These are phyloP conservation scores for Solanum tacnaense DNA, from an alignment of 257 asterid genomes.

Conservation along the genomic window DNA sequence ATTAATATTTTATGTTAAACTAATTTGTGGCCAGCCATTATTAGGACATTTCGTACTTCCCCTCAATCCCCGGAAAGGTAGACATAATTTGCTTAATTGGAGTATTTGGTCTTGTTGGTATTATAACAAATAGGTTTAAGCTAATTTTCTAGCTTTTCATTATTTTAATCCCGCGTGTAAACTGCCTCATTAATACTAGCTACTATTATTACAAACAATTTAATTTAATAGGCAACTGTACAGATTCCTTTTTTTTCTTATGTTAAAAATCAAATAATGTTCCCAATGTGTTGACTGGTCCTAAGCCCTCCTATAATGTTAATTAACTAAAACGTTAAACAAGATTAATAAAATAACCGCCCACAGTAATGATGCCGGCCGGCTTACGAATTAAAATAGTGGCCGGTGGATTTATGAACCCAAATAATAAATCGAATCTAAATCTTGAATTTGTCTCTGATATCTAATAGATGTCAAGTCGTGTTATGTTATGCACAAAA, in stretches of 20 bases:
- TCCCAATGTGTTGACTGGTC: neutral
- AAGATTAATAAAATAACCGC: slow-evolving; percentile 35
- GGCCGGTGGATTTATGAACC: neutral
- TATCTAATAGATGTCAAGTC: neutral
- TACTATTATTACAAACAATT: neutral
- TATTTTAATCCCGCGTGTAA: slow-evolving; percentile 2
- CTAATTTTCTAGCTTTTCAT: neutral
- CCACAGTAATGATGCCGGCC: slow-evolving; percentile 56
- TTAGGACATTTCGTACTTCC: neutral
- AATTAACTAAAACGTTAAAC: neutral
- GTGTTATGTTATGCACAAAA: neutral
- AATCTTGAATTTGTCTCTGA: neutral
- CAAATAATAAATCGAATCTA: neutral
- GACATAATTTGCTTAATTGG: neutral
- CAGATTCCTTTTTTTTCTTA: neutral
- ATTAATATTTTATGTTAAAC: neutral
- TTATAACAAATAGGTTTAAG: neutral
- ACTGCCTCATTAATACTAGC: neutral
- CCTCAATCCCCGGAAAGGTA: neutral
- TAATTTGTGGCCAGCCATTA: neutral
- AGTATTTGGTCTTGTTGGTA: neutral
- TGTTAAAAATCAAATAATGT: neutral
- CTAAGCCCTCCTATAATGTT: neutral
- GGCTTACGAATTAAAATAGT: slow-evolving; percentile 2
- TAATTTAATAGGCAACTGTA: neutral